Percentiles rank a stretch among this genome's conserved stretches.
These are phyloP conservation scores for Erodium maritimum DNA, from an alignment of 345 rosid species.

Conservation along the genomic window DNA sequence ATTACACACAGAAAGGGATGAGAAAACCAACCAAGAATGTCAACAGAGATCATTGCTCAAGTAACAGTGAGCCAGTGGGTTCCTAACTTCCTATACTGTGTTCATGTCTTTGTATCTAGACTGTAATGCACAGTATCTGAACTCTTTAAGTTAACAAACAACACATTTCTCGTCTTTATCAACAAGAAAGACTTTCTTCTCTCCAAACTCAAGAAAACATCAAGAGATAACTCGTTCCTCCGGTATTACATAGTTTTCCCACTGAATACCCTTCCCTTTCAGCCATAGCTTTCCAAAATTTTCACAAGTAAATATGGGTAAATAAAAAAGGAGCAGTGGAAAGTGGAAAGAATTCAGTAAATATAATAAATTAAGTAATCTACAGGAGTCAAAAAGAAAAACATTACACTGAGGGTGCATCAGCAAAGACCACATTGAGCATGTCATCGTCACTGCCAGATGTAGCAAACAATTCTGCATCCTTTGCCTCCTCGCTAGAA, in stretches of 20 bases:
- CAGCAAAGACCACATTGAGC: constrained; percentile 80
- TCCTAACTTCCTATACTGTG: constrained; percentile 3
- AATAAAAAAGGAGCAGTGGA: constrained; percentile 10
- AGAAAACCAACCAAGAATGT: background rate
- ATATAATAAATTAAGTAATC: constrained; percentile 38
- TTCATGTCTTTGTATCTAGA: background rate
- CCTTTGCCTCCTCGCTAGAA: constrained; percentile 75
- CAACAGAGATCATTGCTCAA: background rate
- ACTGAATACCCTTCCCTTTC: constrained; percentile 11
- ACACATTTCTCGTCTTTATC: constrained; percentile 5
- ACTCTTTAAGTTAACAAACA: constrained; percentile 5
- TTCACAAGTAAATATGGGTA: constrained; percentile 17
- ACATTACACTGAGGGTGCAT: constrained; percentile 73
- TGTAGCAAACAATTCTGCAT: constrained; percentile 73
- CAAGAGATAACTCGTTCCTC: constrained; percentile 17
- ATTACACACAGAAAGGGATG: background rate
- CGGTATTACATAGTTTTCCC: constrained; percentile 14
- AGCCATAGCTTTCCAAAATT: constrained; percentile 15
- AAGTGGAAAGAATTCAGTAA: constrained; percentile 51
- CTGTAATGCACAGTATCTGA: constrained; percentile 1
- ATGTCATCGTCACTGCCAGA: constrained; percentile 81
- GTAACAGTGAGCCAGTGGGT: background rate
- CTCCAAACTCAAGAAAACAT: constrained; percentile 6
- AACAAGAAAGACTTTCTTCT: constrained; percentile 10
- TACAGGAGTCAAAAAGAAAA: constrained; percentile 20